Evolutionary conservation across 352 stramenopile genomes (phyloP), one percentile per base, ranked within the genome.

Genomic region (Ophiocytium majus): DNA sequence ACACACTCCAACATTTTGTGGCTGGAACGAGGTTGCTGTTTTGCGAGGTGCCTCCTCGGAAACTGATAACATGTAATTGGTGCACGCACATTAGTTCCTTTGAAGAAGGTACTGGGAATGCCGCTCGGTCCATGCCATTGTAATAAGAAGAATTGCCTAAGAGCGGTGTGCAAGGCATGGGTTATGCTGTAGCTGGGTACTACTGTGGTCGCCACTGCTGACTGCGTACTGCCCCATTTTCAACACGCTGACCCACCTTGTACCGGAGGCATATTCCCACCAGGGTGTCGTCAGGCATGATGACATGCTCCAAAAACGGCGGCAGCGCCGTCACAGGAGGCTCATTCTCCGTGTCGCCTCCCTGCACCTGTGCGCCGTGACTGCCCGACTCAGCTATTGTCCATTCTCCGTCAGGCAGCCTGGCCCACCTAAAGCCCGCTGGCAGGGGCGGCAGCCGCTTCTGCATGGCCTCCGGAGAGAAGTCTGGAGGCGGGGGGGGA

Each of bases 231-330:
- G n/a, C n/a, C n/a, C n/a, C n/a, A n/a, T n/a, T n/a, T n/a, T n/a
- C 34, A 82, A 19, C 34, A 82, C 50, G 36, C n/a, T 63, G 28
- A 50, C 74, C 23, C 37, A 85, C 84, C 84, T 86, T 87, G 66
- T 87, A 87, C 32, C 66, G 10, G 31, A 87, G 57, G 79, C 84
- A 87, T 57, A 87, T 83, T 34, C 84, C 84, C 10, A 75, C 74
- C 10, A 87, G 79, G 0, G 84, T 87, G 43, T 87, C 84, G 0
- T 87, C 84, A 0, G 84, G 75, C 80, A 87, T 78, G 0, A 87
- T 50, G 0, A 87, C 71, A 63, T 87, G 80, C 80, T 87, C 84
- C 43, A 87, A 57, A 17, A 87, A 86, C 33, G 79, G 34, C 10
- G 34, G 31, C 1, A 57, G 43, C 5, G 43, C 43, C 5, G 43